Percentiles rank a stretch among this genome's conserved stretches.
phyloP scores from a whole-genome alignment of 169 alveolate species.

The Neospora caninum region DNA sequence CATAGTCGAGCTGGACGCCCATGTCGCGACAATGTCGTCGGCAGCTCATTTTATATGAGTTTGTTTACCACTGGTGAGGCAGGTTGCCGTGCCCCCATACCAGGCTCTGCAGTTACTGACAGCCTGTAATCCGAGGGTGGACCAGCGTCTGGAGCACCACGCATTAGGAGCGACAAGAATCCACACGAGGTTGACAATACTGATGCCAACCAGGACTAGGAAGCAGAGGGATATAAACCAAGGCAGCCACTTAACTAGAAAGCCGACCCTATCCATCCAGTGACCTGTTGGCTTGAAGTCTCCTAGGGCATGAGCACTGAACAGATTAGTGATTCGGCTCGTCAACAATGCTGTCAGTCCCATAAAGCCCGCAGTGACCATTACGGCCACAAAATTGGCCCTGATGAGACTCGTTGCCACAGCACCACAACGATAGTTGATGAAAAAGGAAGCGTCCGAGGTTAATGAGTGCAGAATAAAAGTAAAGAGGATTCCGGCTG shows the following conservation, averaged over 20 bases:
- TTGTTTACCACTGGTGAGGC: neutral
- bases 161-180: conserved; percentile 31
- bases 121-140: conserved; percentile 6
- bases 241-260: conserved; percentile 52
- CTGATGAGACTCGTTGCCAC: conserved; percentile 30
- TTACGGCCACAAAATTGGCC: conserved; percentile 28
- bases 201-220: neutral
- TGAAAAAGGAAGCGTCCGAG: conserved; percentile 27
- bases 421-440: conserved; percentile 53
- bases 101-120: conserved; percentile 58
- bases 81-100: conserved; percentile 5
- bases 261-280: conserved; percentile 49
- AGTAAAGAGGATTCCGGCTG: conserved; percentile 22
- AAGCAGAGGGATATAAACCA: conserved; percentile 44
- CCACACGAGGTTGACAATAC: conserved; percentile 39
- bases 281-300: conserved; percentile 43
- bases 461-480: conserved; percentile 42
- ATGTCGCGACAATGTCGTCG: no score
- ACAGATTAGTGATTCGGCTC: conserved; percentile 43
- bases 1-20: no score
- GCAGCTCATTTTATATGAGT: no score
- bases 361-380: conserved; percentile 2
- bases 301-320: conserved; percentile 27
- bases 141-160: conserved; percentile 63
- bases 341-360: conserved; percentile 28